Percentiles rank a stretch among this genome's conserved stretches.
phyloP scores from a whole-genome alignment of 73 alveolate genomes.

The Paramecium pentaurelia region DNA sequence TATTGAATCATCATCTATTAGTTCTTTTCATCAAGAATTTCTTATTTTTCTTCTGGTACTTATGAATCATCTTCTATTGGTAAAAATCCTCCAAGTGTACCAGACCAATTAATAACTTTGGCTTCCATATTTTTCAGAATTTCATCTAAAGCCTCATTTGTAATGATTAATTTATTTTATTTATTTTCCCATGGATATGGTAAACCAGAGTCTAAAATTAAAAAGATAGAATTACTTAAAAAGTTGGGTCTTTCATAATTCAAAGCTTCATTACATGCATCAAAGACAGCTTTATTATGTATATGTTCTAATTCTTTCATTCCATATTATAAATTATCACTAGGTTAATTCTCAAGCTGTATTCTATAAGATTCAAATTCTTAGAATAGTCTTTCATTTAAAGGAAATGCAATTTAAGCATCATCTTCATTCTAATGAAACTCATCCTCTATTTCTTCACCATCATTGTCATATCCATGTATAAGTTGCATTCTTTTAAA shows the following conservation, averaged over 20 bases:
- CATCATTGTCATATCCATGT: constrained; percentile 41
- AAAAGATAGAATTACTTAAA: neutral
- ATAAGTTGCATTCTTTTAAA: constrained; percentile 15
- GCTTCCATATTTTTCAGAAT: neutral
- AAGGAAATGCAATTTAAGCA: neutral
- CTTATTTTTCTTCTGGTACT: constrained; percentile 8
- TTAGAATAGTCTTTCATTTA: neutral
- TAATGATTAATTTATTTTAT: neutral
- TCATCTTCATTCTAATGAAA: neutral
- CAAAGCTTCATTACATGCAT: constrained; percentile 75
- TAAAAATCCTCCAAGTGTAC: constrained; percentile 26
- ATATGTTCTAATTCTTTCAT: constrained; percentile 67
- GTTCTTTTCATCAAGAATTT: constrained; percentile 18
- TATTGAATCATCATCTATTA: constrained; percentile 1
- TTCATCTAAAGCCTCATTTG: neutral
- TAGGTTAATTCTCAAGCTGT: neutral
- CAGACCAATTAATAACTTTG: constrained; percentile 47
- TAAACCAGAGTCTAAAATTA: neutral
- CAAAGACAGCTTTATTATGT: constrained; percentile 82
- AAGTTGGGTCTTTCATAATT: constrained; percentile 71
- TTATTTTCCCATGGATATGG: constrained; percentile 57
- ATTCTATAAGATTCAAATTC: neutral
- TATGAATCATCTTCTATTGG: constrained; percentile 39
- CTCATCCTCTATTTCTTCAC: neutral
- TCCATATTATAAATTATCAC: neutral